Base-by-base conservation (phyloP, 1,284 basidiomycete genomes). In the Sanguinoderma infundibulare region DNA sequence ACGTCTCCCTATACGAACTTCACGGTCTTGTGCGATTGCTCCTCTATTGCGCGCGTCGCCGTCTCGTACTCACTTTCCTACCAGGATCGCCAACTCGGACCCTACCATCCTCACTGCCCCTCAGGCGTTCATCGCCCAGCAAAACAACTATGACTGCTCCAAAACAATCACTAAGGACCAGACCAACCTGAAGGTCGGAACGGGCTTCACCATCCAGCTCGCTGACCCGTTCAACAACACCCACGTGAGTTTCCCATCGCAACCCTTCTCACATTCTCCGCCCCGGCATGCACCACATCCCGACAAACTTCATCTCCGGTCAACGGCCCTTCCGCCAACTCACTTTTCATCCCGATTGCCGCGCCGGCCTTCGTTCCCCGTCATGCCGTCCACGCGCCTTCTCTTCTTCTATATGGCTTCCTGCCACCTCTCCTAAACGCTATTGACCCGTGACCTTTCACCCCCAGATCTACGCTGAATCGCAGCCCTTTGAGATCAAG, bases 401-500 rank as follows among this genome's bases (percentile, higher is more conserved):
- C n/a, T 26, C 5, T 1, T 46, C 26, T 17, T 28, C 26, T n/a
- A 15, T 28, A 32, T 49, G 28, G 10, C n/a, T n/a, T 12, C 5
- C 9, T 12, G 10, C 17, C 52, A 17, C 15, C 36, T 14, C 22
- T n/a, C 22, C 5, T 30, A 8, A 12, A 22, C 44, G 10, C 20
- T 24, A 7, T 28, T 44, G 36, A 46, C 22, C 20, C 22, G n/a
- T 62, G 17, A 65, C 46, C 42, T 28, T 20, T 65, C 67, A 5
- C 30, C 5, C 15, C n/a, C 54, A 92, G 87, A 67, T 92, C 63
- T 91, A 83, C 69, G 86, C 87, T 24, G 71, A 75, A 46, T 90
- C 89, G 32, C 66, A 83, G 58, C 69, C 76, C 10, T 93, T 93
- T 74, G 85, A 89, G 72, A 84, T 94, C 76, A 89, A 89, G 72